phyloP scores from a whole-genome alignment of 257 asterid species.

The Capsicum chinense region DNA sequence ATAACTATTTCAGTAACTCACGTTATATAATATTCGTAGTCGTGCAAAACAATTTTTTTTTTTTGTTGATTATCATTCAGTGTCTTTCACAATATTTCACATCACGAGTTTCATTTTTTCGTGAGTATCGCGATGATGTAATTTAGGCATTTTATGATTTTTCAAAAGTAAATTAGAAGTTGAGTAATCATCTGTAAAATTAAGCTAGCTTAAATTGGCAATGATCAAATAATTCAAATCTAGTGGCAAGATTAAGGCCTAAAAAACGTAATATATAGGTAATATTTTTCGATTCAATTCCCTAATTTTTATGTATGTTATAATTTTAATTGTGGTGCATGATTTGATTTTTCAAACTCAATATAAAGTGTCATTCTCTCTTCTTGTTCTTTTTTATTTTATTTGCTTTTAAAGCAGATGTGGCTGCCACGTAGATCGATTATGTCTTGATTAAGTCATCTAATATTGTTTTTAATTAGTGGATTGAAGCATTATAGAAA shows the following conservation, averaged over 20 bases:
- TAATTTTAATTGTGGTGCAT: neutral
- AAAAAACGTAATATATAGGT: neutral
- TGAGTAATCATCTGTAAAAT: neutral
- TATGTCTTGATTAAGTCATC: slow-evolving; percentile 5
- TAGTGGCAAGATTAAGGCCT: neutral
- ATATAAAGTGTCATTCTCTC: neutral
- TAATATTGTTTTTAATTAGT: neutral
- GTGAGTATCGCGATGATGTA: too few species aligned
- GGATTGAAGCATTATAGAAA: neutral
- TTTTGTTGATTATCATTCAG: too few species aligned
- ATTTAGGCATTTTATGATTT: too few species aligned
- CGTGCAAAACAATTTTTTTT: too few species aligned
- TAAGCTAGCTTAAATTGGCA: neutral
- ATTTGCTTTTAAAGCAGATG: neutral
- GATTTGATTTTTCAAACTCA: neutral
- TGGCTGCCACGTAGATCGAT: slow-evolving; percentile 7
- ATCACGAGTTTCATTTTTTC: too few species aligned
- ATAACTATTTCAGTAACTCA: neutral
- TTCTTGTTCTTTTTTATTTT: neutral
- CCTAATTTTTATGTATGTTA: neutral
- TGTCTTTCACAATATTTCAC: too few species aligned
- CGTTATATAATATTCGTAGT: neutral
- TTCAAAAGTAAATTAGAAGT: too few species aligned
- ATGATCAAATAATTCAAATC: neutral
- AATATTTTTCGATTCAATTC: neutral